Evolutionary conservation across 176 grass and related monocot species (phyloP), one percentile per base, ranked within the genome.

Genomic region (Zoysia japonica): DNA sequence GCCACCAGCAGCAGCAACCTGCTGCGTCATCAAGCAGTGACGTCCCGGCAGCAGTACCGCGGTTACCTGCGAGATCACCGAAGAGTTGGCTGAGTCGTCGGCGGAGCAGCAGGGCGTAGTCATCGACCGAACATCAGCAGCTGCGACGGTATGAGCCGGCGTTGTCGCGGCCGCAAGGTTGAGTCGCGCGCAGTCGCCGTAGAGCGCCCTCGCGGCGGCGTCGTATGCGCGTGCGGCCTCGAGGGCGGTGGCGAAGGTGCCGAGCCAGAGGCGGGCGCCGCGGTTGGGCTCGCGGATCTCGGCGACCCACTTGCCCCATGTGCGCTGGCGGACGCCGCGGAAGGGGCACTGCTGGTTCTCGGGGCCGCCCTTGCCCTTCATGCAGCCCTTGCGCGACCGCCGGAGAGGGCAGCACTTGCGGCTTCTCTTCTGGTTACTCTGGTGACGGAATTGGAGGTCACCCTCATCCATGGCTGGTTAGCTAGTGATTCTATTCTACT

Each of bases 251-350:
- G 5, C 35, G 64, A 97, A 97, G 42, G 93, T 97, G 38, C 93
- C 93, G 1, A 97, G 88, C 93, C 90, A 97, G 73, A 97, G 90
- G 28, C 90, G 79, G 0, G 90, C 85, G n/a, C 93, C 93, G 38
- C 85, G 93, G 85, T 93, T 97, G 72, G 93, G 93, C 85, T 97
- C 93, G 68, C 93, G 90, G 73, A 93, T 97, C 90, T 97, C 93
- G 4, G 90, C 93, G 1, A 97, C 93, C 93, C 90, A 97, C 73
- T 97, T 97, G 19, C 90, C 93, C 93, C 88, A 97, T 5, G 93
- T 97, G 12, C 93, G 85, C 85, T 97, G 93, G 1, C 93, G 83
- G 5, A 97, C 93, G 40, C 93, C 93, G 28, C 94, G 89, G 83
- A 86, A 97, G 2, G 87, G 71, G 77, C 94, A 97, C 9, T 60